Evolutionary conservation across 352 stramenopile genomes (phyloP), one percentile per base, ranked within the genome.

Genomic region (Globisporangium uncinulatum): DNA sequence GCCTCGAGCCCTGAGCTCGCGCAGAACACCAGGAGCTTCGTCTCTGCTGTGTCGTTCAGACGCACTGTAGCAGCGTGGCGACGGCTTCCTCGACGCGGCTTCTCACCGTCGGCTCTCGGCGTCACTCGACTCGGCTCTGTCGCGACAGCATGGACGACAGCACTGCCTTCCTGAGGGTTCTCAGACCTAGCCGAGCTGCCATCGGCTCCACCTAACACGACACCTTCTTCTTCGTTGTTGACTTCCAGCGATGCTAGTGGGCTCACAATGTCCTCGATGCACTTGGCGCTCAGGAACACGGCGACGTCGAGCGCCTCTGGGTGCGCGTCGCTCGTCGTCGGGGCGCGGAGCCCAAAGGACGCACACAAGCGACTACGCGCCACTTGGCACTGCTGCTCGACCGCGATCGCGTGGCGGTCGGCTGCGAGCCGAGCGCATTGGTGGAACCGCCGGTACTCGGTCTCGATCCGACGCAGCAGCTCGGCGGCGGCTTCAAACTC

Each of bases 401-500:
- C 80, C 14, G 73, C 72, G 20, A 68, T 49, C 9, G 82, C 70
- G 45, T 94, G 82, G 51, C 87, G 75, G 4, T 67, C 45, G 19
- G 77, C 76, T 20, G 78, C 79, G 8, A 86, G 36, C 21, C 52
- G 52, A 1, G 71, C 62, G 15, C 69, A 67, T 24, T 69, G 70
- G 50, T 86, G 80, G 62, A 91, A 94, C 13, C 70, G 52, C 11
- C 89, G 81, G 65, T 97, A 96, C 21, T 83, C 76, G 6, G 44
- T 59, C 62, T 96, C 89, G 37, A 96, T 83, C 14, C 68, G 24
- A 21, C 76, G 72, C 3, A 97, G 68, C 1, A 96, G 43, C 14
- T 66, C 59, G 0, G 76, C 74, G 1, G 73, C 78, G 0, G 52
- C 61, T 6, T 73, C 57, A 51, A 96, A 96, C 21, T 78, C 75